Evolutionary conservation across 148 eudicot genomes (phyloP), one percentile per base, ranked within the genome.

Genomic region (Beta vulgaris): DNA sequence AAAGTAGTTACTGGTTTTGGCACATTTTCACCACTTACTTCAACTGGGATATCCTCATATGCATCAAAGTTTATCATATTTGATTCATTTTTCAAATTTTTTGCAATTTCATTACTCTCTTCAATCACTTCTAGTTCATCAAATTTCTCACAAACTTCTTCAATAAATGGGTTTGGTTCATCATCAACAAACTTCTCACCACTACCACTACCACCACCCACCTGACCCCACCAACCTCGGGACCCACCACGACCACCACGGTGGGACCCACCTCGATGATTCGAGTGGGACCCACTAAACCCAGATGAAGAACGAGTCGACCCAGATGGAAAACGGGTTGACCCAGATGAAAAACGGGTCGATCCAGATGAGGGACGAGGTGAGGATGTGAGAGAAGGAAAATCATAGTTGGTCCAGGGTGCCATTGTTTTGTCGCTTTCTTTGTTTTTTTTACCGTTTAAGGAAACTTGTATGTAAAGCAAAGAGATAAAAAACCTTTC

Each of bases 11-110:
- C 91, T 5, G 91, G 76, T 1, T 78, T 25, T 4, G 96, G 96
- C 31, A 91, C 76, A 61, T 83, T 83, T n/a, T 77, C 31, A 3
- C 96, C 96, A 46, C 76, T 84, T 0, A 81, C 80, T 68, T 87
- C 85, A 8, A 91, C 91, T 7, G 92, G 89, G 2, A 88, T 86
- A 35, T 88, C 91, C 62, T 90, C 89, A 57, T 87, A 87, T 29
- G 82, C 94, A 60, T 90, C 94, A 42, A 85, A 86, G 68, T 86
- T 66, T 9, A 66, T 66, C 21, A 66, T 66, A 23, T 66, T 66
- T 1, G 31, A n/a, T 39, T 39, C n/a, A n/a, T 37, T 87, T 8
- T 44, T 74, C 13, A 36, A 48, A 12, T 2, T 74, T 2, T 70
- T 59, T 6, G 31, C 80, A 7, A 51, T 74, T 5, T 74, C 72